Conservation (phyloP, 371 early-diverging fungal species). For the Coemansia sp. region DNA sequence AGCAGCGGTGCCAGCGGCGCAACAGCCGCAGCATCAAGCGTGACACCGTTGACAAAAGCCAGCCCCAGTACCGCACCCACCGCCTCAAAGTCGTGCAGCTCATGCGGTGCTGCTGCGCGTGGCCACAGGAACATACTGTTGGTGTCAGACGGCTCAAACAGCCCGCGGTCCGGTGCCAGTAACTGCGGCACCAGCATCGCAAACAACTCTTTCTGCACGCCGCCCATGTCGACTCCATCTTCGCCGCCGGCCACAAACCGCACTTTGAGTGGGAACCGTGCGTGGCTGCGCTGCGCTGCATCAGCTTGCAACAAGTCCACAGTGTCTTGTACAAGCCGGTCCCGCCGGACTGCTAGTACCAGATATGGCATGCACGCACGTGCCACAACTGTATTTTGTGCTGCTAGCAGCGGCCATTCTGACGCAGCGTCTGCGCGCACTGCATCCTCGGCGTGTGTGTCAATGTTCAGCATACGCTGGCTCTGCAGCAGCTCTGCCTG, state of each 20-base stretch:
- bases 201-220: slow-evolving; percentile 61
- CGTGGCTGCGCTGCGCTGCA: slow-evolving; percentile 49
- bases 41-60: slow-evolving; percentile 76
- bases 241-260: slow-evolving; percentile 76
- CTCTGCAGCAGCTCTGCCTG: slow-evolving; percentile 35
- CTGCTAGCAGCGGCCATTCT: slow-evolving; percentile 42
- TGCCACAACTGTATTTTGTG: slow-evolving; percentile 11
- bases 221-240: slow-evolving; percentile 91
- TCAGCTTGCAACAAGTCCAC: slow-evolving; percentile 62
- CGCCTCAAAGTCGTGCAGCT: slow-evolving; percentile 43
- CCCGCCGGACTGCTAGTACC: slow-evolving; percentile 72
- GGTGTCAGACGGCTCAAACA: slow-evolving; percentile 43
- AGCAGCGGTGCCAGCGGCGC: slow-evolving; percentile 50
- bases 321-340: slow-evolving; percentile 67
- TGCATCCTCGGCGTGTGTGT: slow-evolving; percentile 26
- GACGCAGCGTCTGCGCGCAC: slow-evolving; percentile 18
- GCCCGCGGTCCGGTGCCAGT: slow-evolving; percentile 44
- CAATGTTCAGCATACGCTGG: slow-evolving; percentile 37
- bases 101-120: slow-evolving; percentile 41
- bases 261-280: slow-evolving; percentile 68
- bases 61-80: slow-evolving; percentile 76
- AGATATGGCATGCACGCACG: slow-evolving; percentile 65
- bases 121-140: slow-evolving; percentile 38
- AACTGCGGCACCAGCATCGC: slow-evolving; percentile 38
- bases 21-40: slow-evolving; percentile 55